Base-by-base conservation (phyloP, 2,329 filamentous ascomycete species). In the Coniella lustricola region DNA sequence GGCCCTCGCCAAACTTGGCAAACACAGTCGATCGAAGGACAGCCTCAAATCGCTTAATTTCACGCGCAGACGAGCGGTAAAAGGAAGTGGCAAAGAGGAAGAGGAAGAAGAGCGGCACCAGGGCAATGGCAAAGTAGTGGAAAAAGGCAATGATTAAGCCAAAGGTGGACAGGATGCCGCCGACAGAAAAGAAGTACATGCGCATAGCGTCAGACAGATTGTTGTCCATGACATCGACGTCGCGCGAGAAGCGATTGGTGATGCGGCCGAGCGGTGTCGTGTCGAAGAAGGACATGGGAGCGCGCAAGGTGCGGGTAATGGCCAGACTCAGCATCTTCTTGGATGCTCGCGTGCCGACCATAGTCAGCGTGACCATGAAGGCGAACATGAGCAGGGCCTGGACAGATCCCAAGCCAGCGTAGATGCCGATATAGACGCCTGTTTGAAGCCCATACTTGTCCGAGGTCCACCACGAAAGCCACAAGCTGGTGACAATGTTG, bases 381-480 rank as follows among this genome's bases (percentile, higher is more conserved):
- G 70, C 51, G 60, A 85, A 87, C 66, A 82, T 73, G 5, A 82
- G 60, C 1, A 81, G 14, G 1, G 77, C 77, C 53, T 84, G 80
- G 0, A 65, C 56, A 2, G 69, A 67, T 49, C 79, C 81, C 0
- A 86, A 69, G 3, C 67, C 77, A 17, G 77, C 78, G 39, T 65
- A 66, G 7, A 61, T 54, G 54, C 71, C 69, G 54, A 77, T 74
- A 54, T 85, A 85, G 39, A 69, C 63, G 8, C 77, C 79, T n/a
- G 64, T 67, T 0, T 71, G 67, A 51, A 77, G 75, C 8, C 68
- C 66, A 51, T 77, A 86, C 57, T 82, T 79, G 57, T 81, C 60
- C 8, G 79, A 81, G 3, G 81, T 84, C 84, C 83, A 87, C 67
- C 77, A 87, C 0, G 82, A 82, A 2, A 87, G 70, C 84, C 84